Evolutionary conservation across 768 basidiomycete species (phyloP).

Genomic region (Leucocoprinus birnbaumii): DNA sequence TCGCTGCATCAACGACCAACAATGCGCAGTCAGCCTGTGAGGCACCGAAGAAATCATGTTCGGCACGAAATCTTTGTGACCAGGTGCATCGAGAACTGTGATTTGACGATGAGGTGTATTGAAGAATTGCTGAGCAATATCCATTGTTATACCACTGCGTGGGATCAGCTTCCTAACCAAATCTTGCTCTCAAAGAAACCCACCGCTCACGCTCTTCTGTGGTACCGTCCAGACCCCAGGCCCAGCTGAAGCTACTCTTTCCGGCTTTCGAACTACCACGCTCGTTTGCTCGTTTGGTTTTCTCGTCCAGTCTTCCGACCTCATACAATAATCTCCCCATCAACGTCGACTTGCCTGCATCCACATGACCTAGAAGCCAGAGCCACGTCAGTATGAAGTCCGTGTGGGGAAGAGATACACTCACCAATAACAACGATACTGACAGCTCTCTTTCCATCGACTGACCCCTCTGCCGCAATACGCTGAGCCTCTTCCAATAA

Average conservation of each 20-base stretch:
- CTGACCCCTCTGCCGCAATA: constrained; percentile 44
- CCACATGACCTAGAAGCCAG: constrained; percentile 78
- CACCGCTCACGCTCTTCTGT: constrained; percentile 92
- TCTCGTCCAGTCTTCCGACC: constrained; percentile 84
- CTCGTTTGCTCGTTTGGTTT: constrained; percentile 80
- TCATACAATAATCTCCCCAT: constrained; percentile 96
- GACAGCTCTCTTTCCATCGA: constrained; percentile 61
- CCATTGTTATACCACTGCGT: constrained; percentile 93
- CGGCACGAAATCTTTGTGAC: constrained; percentile 96
- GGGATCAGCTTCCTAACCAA: constrained; percentile 7
- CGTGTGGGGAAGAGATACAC: constrained; percentile 11
- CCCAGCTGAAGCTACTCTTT: constrained; percentile 96
- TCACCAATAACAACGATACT: constrained; percentile 92
- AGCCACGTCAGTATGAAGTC: neutral
- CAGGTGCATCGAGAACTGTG: constrained; percentile 96
- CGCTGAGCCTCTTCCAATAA: constrained; percentile 73
- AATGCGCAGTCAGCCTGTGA: constrained; percentile 95
- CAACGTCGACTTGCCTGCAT: constrained; percentile 96
- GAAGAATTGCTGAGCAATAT: constrained; percentile 83
- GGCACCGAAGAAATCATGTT: constrained; percentile 99
- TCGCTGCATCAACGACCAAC: constrained; percentile 86
- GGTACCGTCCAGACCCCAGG: constrained; percentile 95
- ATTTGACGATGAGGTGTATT: constrained; percentile 73
- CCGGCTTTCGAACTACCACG: constrained; percentile 86
- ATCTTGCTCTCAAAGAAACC: constrained; percentile 15